Percentiles rank a stretch among this genome's conserved stretches.
These are phyloP conservation scores for Penicillium canariense DNA, from an alignment of 495 filamentous ascomycete genomes.

Conservation along the genomic window DNA sequence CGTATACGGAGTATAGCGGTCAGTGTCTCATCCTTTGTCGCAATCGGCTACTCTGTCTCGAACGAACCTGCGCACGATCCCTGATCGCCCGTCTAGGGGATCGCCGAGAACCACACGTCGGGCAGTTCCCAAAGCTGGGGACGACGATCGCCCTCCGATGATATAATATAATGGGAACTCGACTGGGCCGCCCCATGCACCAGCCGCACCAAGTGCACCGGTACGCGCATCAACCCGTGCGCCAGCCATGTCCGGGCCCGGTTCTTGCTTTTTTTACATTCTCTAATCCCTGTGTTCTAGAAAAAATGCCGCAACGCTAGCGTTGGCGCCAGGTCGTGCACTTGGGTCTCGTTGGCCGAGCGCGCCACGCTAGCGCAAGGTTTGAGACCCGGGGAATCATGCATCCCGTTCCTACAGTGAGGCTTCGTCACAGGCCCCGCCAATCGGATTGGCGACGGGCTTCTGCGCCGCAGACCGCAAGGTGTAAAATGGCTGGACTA, in stretches of 20 bases:
- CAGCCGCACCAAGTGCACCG: not conserved
- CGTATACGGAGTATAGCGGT: too few relatives aligned
- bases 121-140: slow-evolving; percentile 4
- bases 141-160: slow-evolving; percentile 1
- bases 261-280: slow-evolving; percentile 3
- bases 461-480: too few relatives aligned
- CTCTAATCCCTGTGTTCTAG: slow-evolving; percentile 18
- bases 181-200: not conserved
- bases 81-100: slow-evolving; percentile 5
- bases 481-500: too few relatives aligned
- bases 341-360: not conserved
- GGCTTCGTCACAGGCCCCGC: slow-evolving; percentile 7
- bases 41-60: not conserved
- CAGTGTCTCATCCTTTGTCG: not conserved
- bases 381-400: not conserved
- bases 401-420: slow-evolving; percentile 3
- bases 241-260: not conserved
- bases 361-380: not conserved
- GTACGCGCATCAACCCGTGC: not conserved
- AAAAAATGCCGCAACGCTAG: slow-evolving; percentile 25
- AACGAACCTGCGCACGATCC: not conserved
- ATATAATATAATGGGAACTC: slow-evolving; percentile 2
- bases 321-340: slow-evolving; percentile 1
- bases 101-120: slow-evolving; percentile 1
- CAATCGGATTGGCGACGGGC: too few relatives aligned